Evolutionary conservation across 1,139 yeast species (phyloP).

Genomic region (Lodderomyces jiufengensis): DNA sequence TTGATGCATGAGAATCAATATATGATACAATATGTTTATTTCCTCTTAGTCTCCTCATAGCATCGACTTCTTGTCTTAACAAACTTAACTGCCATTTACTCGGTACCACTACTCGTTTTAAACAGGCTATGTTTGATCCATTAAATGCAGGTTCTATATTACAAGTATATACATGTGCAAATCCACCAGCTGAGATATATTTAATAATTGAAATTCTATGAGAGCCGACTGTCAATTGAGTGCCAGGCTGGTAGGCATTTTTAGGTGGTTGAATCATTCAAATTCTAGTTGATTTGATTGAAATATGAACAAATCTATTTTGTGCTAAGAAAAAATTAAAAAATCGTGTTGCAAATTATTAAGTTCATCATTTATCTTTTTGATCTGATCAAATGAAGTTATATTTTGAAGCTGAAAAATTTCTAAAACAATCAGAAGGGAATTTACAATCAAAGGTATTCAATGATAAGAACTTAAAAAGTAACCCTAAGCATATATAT

Average conservation of each 20-base stretch:
- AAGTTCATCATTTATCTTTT: neutral
- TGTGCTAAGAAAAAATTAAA: neutral
- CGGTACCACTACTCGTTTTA: constrained; percentile 74
- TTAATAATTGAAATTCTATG: constrained; percentile 55
- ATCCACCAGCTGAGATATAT: constrained; percentile 72
- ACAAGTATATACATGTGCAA: constrained; percentile 75
- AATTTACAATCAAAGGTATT: constrained; percentile 70
- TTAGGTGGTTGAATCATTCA: constrained; percentile 35
- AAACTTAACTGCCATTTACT: constrained; percentile 65
- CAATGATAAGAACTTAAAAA: constrained; percentile 36
- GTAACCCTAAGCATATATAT: constrained; percentile 72
- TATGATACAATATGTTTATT: constrained; percentile 80
- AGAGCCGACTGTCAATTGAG: constrained; percentile 60
- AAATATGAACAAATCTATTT: neutral
- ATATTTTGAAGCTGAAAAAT: constrained; percentile 60
- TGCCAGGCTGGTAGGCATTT: constrained; percentile 59
- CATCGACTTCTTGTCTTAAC: constrained; percentile 75
- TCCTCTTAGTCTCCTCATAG: constrained; percentile 77
- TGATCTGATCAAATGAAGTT: constrained; percentile 43
- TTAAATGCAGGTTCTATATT: constrained; percentile 49
- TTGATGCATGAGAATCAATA: constrained; percentile 93
- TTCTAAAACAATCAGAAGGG: constrained; percentile 25
- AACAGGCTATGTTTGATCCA: constrained; percentile 54
- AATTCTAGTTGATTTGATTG: neutral
- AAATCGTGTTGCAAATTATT: no score